Conservation (phyloP, 2,329 filamentous ascomycete species). For the Neophaeococcomyces aloes region DNA sequence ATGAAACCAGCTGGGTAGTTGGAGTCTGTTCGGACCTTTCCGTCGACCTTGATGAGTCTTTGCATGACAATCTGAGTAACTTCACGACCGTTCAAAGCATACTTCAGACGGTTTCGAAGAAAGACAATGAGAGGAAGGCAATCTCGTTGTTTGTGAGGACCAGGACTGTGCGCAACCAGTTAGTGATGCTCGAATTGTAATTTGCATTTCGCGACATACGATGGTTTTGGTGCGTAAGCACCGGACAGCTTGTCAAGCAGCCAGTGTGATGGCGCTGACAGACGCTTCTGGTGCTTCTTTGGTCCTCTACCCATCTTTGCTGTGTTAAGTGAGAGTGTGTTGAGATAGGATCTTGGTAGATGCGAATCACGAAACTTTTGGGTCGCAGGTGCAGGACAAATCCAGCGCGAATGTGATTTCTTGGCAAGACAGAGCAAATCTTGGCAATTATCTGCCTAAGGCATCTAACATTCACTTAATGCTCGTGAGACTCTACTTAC, state of each 20-base stretch:
- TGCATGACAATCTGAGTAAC: slow-evolving; percentile 97
- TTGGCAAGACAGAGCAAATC: neutral
- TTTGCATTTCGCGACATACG: slow-evolving; percentile 25
- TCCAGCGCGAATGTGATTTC: neutral
- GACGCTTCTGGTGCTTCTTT: slow-evolving; percentile 99
- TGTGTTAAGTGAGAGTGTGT: slow-evolving; percentile 16
- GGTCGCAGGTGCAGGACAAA: neutral
- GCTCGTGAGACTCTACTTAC: neutral
- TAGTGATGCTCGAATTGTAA: slow-evolving; percentile 6
- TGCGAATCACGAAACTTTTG: neutral
- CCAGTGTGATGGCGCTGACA: slow-evolving; percentile 98
- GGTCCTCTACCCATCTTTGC: slow-evolving; percentile 47
- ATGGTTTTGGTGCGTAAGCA: slow-evolving; percentile 60
- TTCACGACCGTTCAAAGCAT: slow-evolving; percentile 98
- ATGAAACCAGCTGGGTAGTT: slow-evolving; percentile 98
- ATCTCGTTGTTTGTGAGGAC: slow-evolving; percentile 91
- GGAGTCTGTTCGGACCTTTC: slow-evolving; percentile 97
- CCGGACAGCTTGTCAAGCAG: slow-evolving; percentile 99
- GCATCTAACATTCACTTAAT: neutral
- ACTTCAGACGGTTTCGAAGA: slow-evolving; percentile 88
- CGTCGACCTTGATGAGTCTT: slow-evolving; percentile 98
- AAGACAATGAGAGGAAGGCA: slow-evolving; percentile 98
- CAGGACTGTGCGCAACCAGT: slow-evolving; percentile 34
- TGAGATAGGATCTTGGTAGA: slow-evolving; percentile 1
- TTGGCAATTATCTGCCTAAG: neutral